Evolutionary conservation across 495 filamentous ascomycete species (phyloP), one percentile per base, ranked within the genome.

Genomic region (Neurospora tetrasperma): DNA sequence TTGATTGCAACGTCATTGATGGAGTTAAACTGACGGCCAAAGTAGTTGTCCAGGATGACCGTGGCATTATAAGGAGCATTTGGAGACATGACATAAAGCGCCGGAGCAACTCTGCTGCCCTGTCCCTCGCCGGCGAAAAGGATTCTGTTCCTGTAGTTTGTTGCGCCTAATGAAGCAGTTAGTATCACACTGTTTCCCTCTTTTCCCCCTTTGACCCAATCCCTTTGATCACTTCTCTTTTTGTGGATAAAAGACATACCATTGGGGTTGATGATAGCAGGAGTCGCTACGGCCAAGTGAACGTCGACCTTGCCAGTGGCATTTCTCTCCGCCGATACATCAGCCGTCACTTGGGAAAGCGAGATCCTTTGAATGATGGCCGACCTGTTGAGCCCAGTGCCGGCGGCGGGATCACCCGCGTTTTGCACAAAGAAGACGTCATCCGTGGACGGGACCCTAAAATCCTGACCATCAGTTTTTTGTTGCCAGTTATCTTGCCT

Each of bases 11-110:
- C 82, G 76, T 91, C 88, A 71, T 90, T 90, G 35, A 89, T 80
- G 14, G 86, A 87, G 74, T 89, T 90, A 79, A 91, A 90, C 40
- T 86, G 85, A 27, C 87, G 84, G 20, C 88, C 87, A 62, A 85
- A 82, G 74, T 84, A 91, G 72, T 88, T 87, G 35, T 83, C 83
- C n/a, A 86, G 69, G 8, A 86, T 74, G 12, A 83, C 84, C 81
- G 84, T 85, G 0, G 85, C 83, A 46, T 88, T 86, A 74, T 86
- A 87, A 2, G 86, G 86, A 42, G 76, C 78, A 27, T 76, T 48
- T 0, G 85, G 85, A 69, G 86, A 83, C 81, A 87, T 82, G 7
- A 86, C 71, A 42, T 82, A 79, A 5, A 88, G 78, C 2, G 80
- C 81, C 23, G 86, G 81, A 1, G 84, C 72, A 10, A 72, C 78